Base-by-base conservation (phyloP, 208 protist species). In the Leishmania arabica region DNA sequence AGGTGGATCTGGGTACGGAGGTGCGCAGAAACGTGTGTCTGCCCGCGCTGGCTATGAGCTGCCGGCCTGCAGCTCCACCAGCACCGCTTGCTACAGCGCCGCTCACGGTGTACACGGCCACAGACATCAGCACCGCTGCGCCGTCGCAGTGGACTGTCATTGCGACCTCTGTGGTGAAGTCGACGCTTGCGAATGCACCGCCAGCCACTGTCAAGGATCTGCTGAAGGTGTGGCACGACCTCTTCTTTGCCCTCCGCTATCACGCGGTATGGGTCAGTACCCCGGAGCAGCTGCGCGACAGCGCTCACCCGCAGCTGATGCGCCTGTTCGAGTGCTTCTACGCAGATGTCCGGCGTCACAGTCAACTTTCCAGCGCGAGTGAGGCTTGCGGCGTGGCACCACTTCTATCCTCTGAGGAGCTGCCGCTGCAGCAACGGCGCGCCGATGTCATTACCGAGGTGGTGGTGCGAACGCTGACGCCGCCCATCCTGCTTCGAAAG, bases 161-260 rank as follows among this genome's bases (percentile, higher is more conserved):
- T 34, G 76, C 77, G 1, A 7, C 34, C 1, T 24, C 37, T 8
- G 70, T 85, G 13, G 77, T 76, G 37, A 31, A 58, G 1, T 71
- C 58, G 6, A 37, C 42, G 17, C 1, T 77, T 3, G 49, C 56
- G 4, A 24, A 56, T 17, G 21, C 69, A 8, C 13, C 58, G 1
- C 19, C 77, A 11, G 49, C 40, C n/a, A 42, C 74, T 8, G 31
- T 71, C 6, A 24, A 17, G 27, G 58, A 81, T 9, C 68, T 73
- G 47, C 51, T 91, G 13, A 80, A 82, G 66, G 27, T 83, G 69
- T 95, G 91, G 91, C 91, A 95, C 45, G 84, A 91, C 34, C 71
- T 91, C 0, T 72, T 95, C 31, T 93, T 93, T 69, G 78, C 83
- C 34, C 49, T 95, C 27, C 77, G 77, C 66, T 68, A 72, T 2